Conservation (phyloP, 805 yeast genomes). For the Spathaspora hagerdaliae region DNA sequence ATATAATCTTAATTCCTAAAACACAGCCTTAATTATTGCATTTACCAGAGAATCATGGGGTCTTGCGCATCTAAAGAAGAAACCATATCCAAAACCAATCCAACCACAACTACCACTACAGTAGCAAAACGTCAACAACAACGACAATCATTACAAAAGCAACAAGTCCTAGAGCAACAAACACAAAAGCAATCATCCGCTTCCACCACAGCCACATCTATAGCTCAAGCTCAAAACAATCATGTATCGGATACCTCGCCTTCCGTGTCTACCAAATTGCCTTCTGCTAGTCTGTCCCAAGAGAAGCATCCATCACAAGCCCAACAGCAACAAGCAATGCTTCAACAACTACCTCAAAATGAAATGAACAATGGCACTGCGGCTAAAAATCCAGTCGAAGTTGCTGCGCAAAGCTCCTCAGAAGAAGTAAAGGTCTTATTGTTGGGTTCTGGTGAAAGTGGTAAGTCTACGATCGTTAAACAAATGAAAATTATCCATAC, state of each 20-base stretch:
- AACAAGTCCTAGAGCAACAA: not conserved
- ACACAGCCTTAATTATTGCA: no score
- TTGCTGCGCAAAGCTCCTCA: conserved; percentile 6
- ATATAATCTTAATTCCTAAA: no score
- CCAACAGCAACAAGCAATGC: not conserved
- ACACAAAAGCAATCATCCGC: not conserved
- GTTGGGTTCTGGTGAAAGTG: conserved; percentile 85
- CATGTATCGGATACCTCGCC: not conserved
- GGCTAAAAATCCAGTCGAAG: conserved; percentile 7
- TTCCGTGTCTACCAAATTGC: conserved; percentile 1
- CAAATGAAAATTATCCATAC: conserved; percentile 79
- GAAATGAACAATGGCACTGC: not conserved
- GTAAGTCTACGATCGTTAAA: conserved; percentile 76
- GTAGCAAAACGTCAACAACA: conserved; percentile 17
- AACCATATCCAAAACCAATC: conserved; percentile 1
- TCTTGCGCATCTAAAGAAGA: conserved; percentile 18
- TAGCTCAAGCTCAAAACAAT: not conserved
- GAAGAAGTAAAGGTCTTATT: conserved; percentile 69
- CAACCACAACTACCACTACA: conserved; percentile 3
- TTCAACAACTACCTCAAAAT: conserved; percentile 6
- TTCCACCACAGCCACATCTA: not conserved
- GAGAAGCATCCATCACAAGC: conserved; percentile 2
- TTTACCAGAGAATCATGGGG: conserved; percentile 14
- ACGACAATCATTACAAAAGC: conserved; percentile 7
- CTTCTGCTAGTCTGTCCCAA: conserved; percentile 4